Base-by-base conservation (phyloP, 345 rosid genomes). In the Conringia planisiliqua region DNA sequence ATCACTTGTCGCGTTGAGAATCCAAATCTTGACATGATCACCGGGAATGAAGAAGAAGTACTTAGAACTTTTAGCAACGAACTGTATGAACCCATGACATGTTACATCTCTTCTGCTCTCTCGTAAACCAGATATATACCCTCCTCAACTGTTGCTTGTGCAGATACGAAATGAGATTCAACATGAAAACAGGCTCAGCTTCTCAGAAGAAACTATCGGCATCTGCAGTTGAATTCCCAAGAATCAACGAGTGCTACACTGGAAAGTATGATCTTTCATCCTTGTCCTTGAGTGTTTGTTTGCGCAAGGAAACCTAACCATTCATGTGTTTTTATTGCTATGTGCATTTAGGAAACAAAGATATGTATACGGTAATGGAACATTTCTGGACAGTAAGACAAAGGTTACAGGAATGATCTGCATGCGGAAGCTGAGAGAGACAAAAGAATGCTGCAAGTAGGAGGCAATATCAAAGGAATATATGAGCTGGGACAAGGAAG, bases 131-230 rank as follows among this genome's bases (percentile, higher is more conserved):
- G 59, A 48, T 38, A 22, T 22, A 22, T 22, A 50, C 29, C 54
- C 66, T 44, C n/a, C 69, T 66, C 75, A 70, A 80, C 70, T 72
- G 50, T 73, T 80, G 26, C 73, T 46, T 59, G 62, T 61, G 61
- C 85, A 94, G 97, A 76, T 91, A 88, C 24, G 97, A 85, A 82
- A 91, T 94, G 98, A 85, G 90, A 66, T 94, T 94, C 88, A 88
- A 94, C 85, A 85, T 90, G 95, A 84, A 86, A 81, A 83, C 88
- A 20, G 95, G 97, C 46, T 36, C 75, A 59, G 96, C 98, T 75
- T 80, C 89, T 43, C 95, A 94, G 78, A 94, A 83, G 88, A 87
- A 82, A 76, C 75, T 91, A 47, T 91, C 96, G 3, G 90, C 82
- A 58, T 74, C 95, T 75, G 78, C 90, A 6, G 95, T 94, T 54